Evolutionary conservation across 2,329 filamentous ascomycete genomes (phyloP), one percentile per base, ranked within the genome.

Genomic region (Penicillium sp.): DNA sequence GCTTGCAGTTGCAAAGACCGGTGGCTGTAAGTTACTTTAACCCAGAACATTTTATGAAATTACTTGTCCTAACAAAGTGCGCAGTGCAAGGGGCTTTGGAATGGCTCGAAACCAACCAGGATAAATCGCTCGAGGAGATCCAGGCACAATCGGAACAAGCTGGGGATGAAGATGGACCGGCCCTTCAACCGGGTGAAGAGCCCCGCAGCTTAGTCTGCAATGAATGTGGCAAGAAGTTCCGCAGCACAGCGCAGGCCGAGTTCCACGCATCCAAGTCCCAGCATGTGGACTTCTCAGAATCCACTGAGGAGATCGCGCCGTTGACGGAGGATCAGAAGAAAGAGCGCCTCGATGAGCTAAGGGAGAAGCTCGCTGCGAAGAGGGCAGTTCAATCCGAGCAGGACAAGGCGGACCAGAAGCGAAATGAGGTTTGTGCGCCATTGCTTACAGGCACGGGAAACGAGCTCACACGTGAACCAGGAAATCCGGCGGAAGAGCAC

Each of bases 251-350:
- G 24, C 82, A 92, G 58, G 93, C 91, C 8, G 86, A 92, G 63
- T 95, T 89, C 68, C 93, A 98, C 68, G 93, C 90, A 28, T 83
- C 83, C 63, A 95, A 95, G 75, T 92, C 89, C 75, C 87, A 89
- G 42, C 93, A 98, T 70, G 82, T 84, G 41, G 87, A 96, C 71
- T 98, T 98, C 67, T 81, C 87, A 18, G 90, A 98, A 69, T 96
- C 91, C 0, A 92, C 88, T 3, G 92, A 97, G 63, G 90, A 95
- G 66, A 84, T 98, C 59, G 86, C 88, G 3, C 89, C 92, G 0
- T 75, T 98, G 63, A 96, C 91, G 0, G 90, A 92, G 58, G 91
- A 95, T 53, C 86, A 98, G 74, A 96, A 93, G 77, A 84, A 85
- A 65, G 79, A 82, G n/a, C 86, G 81, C 61, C 79, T 98, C 3